Evolutionary conservation across 2,329 filamentous ascomycete species (phyloP).

Genomic region (Aspergillus calidoustus): DNA sequence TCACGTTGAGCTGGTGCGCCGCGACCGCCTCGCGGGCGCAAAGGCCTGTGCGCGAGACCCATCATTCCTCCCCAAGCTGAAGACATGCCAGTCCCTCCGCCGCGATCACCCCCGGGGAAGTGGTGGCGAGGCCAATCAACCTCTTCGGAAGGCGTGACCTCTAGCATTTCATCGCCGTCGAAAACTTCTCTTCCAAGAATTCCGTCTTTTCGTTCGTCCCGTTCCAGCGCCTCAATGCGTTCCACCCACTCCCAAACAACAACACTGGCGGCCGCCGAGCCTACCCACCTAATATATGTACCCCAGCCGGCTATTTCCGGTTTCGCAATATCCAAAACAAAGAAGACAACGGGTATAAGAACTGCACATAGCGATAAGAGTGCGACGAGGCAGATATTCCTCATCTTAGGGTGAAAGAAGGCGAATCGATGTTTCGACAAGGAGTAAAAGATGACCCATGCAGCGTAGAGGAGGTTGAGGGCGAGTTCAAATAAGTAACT

Average conservation of each 20-base stretch:
- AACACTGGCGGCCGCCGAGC: slow-evolving; percentile 90
- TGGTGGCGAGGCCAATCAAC: slow-evolving; percentile 51
- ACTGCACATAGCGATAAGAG: slow-evolving; percentile 79
- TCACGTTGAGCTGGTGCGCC: slow-evolving; percentile 23
- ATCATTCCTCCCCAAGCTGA: slow-evolving; percentile 47
- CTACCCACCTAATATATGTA: slow-evolving; percentile 96
- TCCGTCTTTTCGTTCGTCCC: slow-evolving; percentile 91
- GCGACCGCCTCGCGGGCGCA: slow-evolving; percentile 39
- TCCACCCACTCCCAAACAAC: slow-evolving; percentile 99
- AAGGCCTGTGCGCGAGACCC: slow-evolving; percentile 40
- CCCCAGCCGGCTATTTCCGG: slow-evolving; percentile 89
- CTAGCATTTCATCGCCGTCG: slow-evolving; percentile 91
- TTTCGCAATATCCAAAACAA: slow-evolving; percentile 86
- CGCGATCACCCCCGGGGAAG: slow-evolving; percentile 44
- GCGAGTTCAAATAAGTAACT: slow-evolving; percentile 90
- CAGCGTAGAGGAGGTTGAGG: slow-evolving; percentile 84
- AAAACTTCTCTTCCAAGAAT: slow-evolving; percentile 90
- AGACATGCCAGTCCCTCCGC: slow-evolving; percentile 40
- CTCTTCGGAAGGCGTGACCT: slow-evolving; percentile 65
- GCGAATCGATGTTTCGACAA: slow-evolving; percentile 90
- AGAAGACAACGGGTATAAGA: slow-evolving; percentile 88
- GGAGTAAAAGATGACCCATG: slow-evolving; percentile 92
- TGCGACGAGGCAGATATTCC: slow-evolving; percentile 82
- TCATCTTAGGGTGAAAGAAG: slow-evolving; percentile 89
- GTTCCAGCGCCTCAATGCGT: slow-evolving; percentile 86